Conservation (phyloP, 2,329 filamentous ascomycete species). For the Ramichloridium luteum region DNA sequence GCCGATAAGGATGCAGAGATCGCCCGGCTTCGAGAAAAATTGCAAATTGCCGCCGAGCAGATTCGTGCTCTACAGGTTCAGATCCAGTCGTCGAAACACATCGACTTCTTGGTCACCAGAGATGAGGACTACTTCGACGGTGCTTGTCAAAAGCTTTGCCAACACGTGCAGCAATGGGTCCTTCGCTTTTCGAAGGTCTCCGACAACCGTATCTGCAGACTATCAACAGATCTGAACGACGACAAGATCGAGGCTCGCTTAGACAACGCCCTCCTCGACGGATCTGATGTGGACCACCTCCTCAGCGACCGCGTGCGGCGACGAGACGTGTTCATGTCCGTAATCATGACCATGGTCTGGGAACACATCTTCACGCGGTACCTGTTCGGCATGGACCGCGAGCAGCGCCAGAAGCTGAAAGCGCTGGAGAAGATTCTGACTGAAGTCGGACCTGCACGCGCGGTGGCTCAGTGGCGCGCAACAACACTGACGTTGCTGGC, state of each 20-base stretch:
- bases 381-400: slow-evolving; percentile 95
- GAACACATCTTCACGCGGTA: slow-evolving; percentile 97
- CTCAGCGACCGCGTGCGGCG: slow-evolving; percentile 77
- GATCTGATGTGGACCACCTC: slow-evolving; percentile 80
- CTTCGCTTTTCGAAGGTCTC: slow-evolving; percentile 96
- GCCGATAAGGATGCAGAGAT: slow-evolving; percentile 78
- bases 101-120: slow-evolving; percentile 65
- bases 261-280: slow-evolving; percentile 88
- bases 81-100: slow-evolving; percentile 43
- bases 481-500: slow-evolving; percentile 84
- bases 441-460: slow-evolving; percentile 74
- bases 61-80: slow-evolving; percentile 48
- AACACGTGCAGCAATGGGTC: slow-evolving; percentile 96
- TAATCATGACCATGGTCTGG: slow-evolving; percentile 99
- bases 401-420: slow-evolving; percentile 96
- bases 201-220: slow-evolving; percentile 74
- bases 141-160: slow-evolving; percentile 86
- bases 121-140: slow-evolving; percentile 94
- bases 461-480: slow-evolving; percentile 95
- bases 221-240: slow-evolving; percentile 73
- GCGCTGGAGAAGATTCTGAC: slow-evolving; percentile 80
- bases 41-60: slow-evolving; percentile 56
- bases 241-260: slow-evolving; percentile 89
- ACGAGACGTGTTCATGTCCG: slow-evolving; percentile 93
- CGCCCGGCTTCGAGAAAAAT: slow-evolving; percentile 59